Base-by-base conservation (phyloP, 1,284 basidiomycete species). In the Ganoderma lucidum region DNA sequence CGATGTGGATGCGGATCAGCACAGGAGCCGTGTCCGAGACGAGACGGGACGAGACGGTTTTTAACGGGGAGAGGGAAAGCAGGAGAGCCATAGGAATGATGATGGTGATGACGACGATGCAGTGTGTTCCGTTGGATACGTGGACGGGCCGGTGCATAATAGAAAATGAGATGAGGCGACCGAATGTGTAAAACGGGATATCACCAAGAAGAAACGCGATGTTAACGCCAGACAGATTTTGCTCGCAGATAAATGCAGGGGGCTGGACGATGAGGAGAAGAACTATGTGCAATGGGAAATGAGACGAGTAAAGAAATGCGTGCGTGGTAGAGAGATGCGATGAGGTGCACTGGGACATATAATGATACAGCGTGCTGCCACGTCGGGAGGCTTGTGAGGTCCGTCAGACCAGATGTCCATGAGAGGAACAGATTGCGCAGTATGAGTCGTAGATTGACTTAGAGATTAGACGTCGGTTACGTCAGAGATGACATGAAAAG, bases 321-420 rank as follows among this genome's bases (percentile, higher is more conserved):
- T 64, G 68, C 66, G 67, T 42, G 63, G 28, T 19, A 42, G 39
- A 63, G 71, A 69, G 69, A 73, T 73, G 71, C 67, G 56, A 53
- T 42, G 63, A 65, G 62, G 65, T 63, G 53, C 32, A 19, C 9
- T 19, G 15, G 55, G 30, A 55, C 53, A 61, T 9, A 66, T 71
- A 71, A 55, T 61, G 58, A 66, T 73, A 73, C 72, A 73, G 71
- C 70, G 70, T 64, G 44, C 39, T 64, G 17, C 19, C 45, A 66
- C 72, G 67, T 71, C 15, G 30, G n/a, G 48, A 5, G 63, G n/a
- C n/a, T 30, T 37, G 58, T 42, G 35, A 56, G 64, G 68, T 70
- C 70, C 68, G 63, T 73, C 60, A 71, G 70, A 70, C 70, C 65
- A 44, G 62, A 42, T 51, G 70, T 67, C 63, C 59, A 58, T 48